phyloP scores from a whole-genome alignment of 441 rosid species.

The Flueggea neowawraea region DNA sequence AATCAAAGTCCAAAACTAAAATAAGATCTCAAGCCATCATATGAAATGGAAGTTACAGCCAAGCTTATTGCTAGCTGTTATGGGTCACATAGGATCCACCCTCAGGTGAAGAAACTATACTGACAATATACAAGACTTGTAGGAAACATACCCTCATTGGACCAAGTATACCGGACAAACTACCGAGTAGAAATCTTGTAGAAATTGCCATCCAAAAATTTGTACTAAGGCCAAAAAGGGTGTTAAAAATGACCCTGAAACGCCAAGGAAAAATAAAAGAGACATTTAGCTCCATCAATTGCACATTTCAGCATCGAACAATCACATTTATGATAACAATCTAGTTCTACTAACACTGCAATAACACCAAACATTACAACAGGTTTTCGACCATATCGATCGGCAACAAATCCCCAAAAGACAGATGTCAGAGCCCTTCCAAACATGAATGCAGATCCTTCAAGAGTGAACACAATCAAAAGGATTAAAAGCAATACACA shows the following conservation, averaged over 20 bases:
- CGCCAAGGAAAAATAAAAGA: background rate
- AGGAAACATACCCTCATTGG: conserved; percentile 25
- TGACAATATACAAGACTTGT: no score
- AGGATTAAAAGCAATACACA: background rate
- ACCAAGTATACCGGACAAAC: conserved; percentile 23
- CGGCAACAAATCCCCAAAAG: conserved; percentile 43
- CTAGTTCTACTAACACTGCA: conserved; percentile 30
- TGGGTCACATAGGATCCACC: no score
- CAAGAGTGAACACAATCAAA: conserved; percentile 8
- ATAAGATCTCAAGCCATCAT: no score
- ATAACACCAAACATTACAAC: conserved; percentile 35
- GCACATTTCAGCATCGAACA: conserved; percentile 2
- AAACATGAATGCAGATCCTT: conserved; percentile 50
- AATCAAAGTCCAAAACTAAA: no score
- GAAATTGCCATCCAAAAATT: conserved; percentile 30
- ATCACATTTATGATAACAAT: background rate
- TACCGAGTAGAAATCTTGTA: conserved; percentile 30
- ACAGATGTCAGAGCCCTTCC: conserved; percentile 52
- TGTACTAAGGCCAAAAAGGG: conserved; percentile 29
- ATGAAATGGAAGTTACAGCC: no score
- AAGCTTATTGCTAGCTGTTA: no score
- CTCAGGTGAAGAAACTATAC: no score
- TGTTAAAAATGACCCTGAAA: conserved; percentile 26
- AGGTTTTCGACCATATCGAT: conserved; percentile 46
- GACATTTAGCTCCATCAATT: background rate